Percentiles rank a stretch among this genome's conserved stretches.
These are phyloP conservation scores for Botryobasidium botryosum DNA, from an alignment of 768 basidiomycete species.

Conservation along the genomic window DNA sequence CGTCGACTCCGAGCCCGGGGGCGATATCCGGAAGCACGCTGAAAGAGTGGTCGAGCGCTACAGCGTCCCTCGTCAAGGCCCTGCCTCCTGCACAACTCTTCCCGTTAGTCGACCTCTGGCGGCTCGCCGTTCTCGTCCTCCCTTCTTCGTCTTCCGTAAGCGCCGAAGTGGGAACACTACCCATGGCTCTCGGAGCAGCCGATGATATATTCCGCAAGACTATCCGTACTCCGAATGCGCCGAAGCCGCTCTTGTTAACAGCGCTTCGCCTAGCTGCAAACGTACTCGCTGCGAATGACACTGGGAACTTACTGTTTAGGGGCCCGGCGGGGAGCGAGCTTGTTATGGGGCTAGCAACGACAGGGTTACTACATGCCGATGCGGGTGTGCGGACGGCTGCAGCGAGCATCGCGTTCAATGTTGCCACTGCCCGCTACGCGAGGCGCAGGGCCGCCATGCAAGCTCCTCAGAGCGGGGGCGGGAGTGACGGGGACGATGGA, in stretches of 20 bases:
- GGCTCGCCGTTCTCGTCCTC: constrained; percentile 54
- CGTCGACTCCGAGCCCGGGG: background rate
- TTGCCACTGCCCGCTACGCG: constrained; percentile 33
- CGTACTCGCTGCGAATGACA: constrained; percentile 27
- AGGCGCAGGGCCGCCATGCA: background rate
- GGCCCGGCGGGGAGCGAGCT: constrained; percentile 33
- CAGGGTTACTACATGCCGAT: constrained; percentile 47
- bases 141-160: constrained; percentile 13
- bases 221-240: constrained; percentile 4
- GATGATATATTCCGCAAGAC: too few relatives aligned
- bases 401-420: constrained; percentile 67
- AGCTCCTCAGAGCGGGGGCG: constrained; percentile 17
- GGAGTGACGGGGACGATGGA: constrained; percentile 27
- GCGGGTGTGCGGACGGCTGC: constrained; percentile 54
- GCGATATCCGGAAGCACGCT: constrained; percentile 3
- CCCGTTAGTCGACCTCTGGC: constrained; percentile 71
- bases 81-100: constrained; percentile 47
- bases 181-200: background rate
- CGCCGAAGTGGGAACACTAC: constrained; percentile 1
- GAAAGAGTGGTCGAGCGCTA: constrained; percentile 22
- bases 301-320: constrained; percentile 12
- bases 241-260: constrained; percentile 46
- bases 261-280: constrained; percentile 54
- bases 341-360: constrained; percentile 37
- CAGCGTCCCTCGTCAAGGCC: constrained; percentile 25